These are phyloP conservation scores for Trichophyton benhamiae DNA, from an alignment of 2,329 filamentous ascomycete species.

Conservation along the genomic window DNA sequence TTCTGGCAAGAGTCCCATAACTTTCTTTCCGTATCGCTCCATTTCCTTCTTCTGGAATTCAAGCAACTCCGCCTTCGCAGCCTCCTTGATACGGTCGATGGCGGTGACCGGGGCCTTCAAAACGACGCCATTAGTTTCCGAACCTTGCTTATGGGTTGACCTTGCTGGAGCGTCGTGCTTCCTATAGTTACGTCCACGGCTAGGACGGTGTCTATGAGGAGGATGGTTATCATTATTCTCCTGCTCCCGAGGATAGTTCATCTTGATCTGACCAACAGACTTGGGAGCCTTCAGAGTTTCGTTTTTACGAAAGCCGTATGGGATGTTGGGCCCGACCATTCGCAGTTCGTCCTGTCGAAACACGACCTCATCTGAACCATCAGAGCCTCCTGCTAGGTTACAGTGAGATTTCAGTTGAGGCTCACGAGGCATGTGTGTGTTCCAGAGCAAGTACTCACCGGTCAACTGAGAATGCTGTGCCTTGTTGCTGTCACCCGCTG, in stretches of 20 bases:
- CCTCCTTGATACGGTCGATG: background rate
- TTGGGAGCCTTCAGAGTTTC: background rate
- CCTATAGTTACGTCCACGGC: background rate
- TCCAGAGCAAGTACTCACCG: background rate
- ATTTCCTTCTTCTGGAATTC: constrained; percentile 11
- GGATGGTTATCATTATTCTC: background rate
- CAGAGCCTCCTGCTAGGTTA: constrained; percentile 7
- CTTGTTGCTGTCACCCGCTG: background rate
- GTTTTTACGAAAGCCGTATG: constrained; percentile 3
- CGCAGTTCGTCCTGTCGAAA: constrained; percentile 12
- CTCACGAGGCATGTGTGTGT: background rate
- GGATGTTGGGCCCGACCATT: constrained; percentile 7
- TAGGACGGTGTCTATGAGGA: background rate
- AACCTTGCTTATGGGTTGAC: background rate
- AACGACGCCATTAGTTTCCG: background rate
- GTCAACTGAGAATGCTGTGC: background rate
- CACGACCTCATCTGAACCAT: constrained; percentile 18
- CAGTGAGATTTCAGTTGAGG: background rate
- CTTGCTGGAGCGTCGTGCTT: background rate
- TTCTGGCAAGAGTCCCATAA: constrained; percentile 1
- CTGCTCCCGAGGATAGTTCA: background rate
- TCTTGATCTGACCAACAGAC: background rate
- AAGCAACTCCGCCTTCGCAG: constrained; percentile 15
- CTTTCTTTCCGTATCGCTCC: constrained; percentile 4
- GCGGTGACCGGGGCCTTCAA: background rate